Percentiles rank a stretch among this genome's conserved stretches.
Evolutionary conservation across 2,329 filamentous ascomycete species (phyloP).

Genomic region (Paecilomyces fulvus): DNA sequence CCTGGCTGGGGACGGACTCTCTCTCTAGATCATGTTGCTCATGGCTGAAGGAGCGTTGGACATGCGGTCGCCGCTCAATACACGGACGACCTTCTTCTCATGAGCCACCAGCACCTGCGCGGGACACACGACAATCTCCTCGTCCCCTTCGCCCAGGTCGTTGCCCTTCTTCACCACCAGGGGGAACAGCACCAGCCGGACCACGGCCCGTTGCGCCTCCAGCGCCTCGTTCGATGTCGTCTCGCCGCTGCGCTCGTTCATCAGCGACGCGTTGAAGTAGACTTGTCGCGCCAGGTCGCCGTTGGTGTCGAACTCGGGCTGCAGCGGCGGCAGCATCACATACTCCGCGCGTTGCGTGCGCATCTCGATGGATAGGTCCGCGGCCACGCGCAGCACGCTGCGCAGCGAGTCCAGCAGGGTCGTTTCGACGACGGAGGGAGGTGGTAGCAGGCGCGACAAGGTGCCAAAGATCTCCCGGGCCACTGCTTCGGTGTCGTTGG

Average conservation of each 20-base stretch:
- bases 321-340: conserved; percentile 93
- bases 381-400: conserved; percentile 80
- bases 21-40: conserved; percentile 31
- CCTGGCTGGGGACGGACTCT: neutral
- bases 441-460: conserved; percentile 74
- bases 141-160: conserved; percentile 76
- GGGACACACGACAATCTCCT: conserved; percentile 91
- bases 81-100: conserved; percentile 24
- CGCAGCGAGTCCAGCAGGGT: conserved; percentile 78
- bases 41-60: conserved; percentile 38
- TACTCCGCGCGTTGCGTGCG: conserved; percentile 93
- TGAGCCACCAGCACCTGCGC: conserved; percentile 79
- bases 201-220: conserved; percentile 65
- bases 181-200: conserved; percentile 90
- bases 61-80: conserved; percentile 35
- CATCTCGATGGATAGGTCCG: conserved; percentile 92
- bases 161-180: conserved; percentile 94
- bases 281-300: conserved; percentile 84
- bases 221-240: conserved; percentile 68
- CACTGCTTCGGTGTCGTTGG: conserved; percentile 90
- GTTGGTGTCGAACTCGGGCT: conserved; percentile 89
- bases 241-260: conserved; percentile 82
- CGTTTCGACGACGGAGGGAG: conserved; percentile 68
- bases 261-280: conserved; percentile 82
- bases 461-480: conserved; percentile 83